phyloP scores from a whole-genome alignment of 129 eudicot species.

The Flaveria ramosissima region DNA sequence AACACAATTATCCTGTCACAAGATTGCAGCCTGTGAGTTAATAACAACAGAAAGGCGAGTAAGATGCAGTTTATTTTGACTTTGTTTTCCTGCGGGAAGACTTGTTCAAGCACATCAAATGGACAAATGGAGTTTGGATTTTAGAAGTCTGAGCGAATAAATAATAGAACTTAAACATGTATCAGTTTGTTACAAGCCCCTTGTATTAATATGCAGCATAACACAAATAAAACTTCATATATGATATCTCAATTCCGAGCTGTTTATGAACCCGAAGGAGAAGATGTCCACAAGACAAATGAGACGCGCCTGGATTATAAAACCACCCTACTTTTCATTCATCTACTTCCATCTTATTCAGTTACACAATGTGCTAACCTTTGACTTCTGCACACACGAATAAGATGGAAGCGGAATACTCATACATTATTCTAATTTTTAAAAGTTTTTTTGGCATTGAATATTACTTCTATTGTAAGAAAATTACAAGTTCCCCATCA shows the following conservation, averaged over 20 bases:
- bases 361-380: constrained; percentile 11
- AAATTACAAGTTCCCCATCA: constrained; percentile 4
- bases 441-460: neutral
- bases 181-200: constrained; percentile 2
- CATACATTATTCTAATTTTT: neutral
- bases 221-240: neutral
- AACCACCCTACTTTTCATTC: constrained; percentile 7
- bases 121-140: neutral
- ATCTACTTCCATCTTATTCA: neutral
- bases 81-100: neutral
- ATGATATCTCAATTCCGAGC: neutral
- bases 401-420: neutral
- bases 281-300: neutral
- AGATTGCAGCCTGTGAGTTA: neutral
- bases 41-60: neutral
- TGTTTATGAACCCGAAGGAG: constrained; percentile 18
- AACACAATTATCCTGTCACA: neutral
- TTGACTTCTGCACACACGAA: constrained; percentile 2
- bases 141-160: neutral
- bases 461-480: neutral
- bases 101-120: neutral
- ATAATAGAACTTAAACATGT: neutral
- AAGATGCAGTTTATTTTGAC: neutral
- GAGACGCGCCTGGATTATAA: neutral
- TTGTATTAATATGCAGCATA: neutral